Evolutionary conservation across 148 eudicot genomes (phyloP), one percentile per base, ranked within the genome.

Genomic region (Oxyria digyna): DNA sequence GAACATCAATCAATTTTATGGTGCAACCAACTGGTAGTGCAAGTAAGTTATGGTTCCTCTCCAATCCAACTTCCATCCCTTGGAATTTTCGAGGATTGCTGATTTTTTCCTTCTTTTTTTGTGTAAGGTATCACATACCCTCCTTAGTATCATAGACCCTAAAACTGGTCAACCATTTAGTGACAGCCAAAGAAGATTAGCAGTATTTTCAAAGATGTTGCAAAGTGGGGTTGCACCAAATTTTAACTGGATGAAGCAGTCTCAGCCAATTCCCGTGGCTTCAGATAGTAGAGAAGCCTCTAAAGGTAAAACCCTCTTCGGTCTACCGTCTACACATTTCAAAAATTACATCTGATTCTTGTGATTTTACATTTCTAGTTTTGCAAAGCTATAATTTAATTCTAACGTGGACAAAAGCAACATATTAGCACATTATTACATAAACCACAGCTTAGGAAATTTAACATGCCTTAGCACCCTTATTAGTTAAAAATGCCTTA

Each of bases 1-100:
- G 99, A 91, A 73, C 99, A 94, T 78, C 97, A 94, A 77, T 85
- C 82, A 77, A 94, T 91, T 70, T 74, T 94, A 33, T 94, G 99
- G 99, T 94, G 99, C 75, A 94, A 94, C 79, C 96, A 94, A 78
- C 83, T 91, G 37, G 89, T 83, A 74, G 89, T 82, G 63, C 99
- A 94, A 82, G 99, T 94, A 79, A 52, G 66, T 40, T 59, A 37
- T 50, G 42, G 13, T 54, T 4, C 27, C 27, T 57, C 41, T 70
- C 18, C 23, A 17, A n/a, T 66, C 69, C 31, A 66, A 59, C n/a
- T 20, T 14, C 37, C 35, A 59, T 27, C 37, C 57, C 65, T 59
- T 59, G 65, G 37, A 59, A 29, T 4, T 59, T n/a, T 20, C 38
- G 0, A 59, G 13, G n/a, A 29, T 4, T 29, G 65, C 21, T 59